phyloP scores from a whole-genome alignment of 257 asterid species.

The Thymus quinquecostatus region DNA sequence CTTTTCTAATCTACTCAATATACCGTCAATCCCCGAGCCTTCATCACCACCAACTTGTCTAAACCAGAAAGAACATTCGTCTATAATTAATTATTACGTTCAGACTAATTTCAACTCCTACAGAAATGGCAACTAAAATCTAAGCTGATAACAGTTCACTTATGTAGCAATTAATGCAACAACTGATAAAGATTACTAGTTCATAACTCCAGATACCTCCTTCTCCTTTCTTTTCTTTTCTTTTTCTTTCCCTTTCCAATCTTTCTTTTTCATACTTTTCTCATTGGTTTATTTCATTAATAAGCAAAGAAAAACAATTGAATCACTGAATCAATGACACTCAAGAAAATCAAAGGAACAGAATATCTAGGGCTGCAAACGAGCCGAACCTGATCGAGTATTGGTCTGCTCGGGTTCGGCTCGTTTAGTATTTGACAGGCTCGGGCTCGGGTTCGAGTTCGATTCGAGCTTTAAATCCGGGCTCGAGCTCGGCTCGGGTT shows the following conservation, averaged over 20 bases:
- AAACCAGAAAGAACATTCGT: slow-evolving; percentile 28
- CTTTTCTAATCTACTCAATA: slow-evolving; percentile 77
- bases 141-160: not conserved
- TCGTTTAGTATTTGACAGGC: too few relatives aligned
- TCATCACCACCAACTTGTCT: slow-evolving; percentile 57
- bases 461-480: too few relatives aligned
- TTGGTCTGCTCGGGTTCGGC: too few relatives aligned
- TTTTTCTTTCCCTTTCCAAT: not conserved
- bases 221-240: not conserved
- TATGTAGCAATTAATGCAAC: not conserved
- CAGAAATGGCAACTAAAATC: not conserved
- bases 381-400: too few relatives aligned
- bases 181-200: not conserved
- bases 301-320: not conserved
- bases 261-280: not conserved
- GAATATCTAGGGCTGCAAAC: too few relatives aligned
- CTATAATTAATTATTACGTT: not conserved
- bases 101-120: slow-evolving; percentile 10
- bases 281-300: slow-evolving; percentile 4
- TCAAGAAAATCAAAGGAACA: not conserved
- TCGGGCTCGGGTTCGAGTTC: too few relatives aligned
- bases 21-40: slow-evolving; percentile 71
- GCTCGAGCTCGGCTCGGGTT: too few relatives aligned
- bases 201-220: not conserved
- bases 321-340: slow-evolving; percentile 6